Conservation (phyloP, 352 stramenopile genomes). For the Phytophthora uliginosa region DNA sequence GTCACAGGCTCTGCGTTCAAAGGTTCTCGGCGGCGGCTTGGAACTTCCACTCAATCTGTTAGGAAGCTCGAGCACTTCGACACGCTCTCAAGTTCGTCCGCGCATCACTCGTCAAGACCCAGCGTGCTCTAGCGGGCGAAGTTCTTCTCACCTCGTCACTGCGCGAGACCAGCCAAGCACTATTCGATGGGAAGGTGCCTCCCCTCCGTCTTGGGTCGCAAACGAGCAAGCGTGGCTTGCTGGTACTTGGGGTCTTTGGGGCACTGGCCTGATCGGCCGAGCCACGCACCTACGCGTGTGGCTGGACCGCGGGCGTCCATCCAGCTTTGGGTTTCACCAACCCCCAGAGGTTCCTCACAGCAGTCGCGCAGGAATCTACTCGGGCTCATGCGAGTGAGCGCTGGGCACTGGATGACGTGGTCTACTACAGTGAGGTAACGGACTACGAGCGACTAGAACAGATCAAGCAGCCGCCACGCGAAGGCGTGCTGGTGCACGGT, state of each 20-base stretch:
- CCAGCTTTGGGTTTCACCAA: conserved; percentile 83
- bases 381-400: conserved; percentile 76
- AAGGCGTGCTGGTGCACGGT: conserved; percentile 83
- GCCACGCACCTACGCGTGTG: conserved; percentile 67
- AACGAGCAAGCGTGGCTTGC: conserved; percentile 83
- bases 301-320: conserved; percentile 68
- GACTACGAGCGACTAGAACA: conserved; percentile 85
- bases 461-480: conserved; percentile 76
- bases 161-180: conserved; percentile 62
- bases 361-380: conserved; percentile 79
- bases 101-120: conserved; percentile 56
- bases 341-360: conserved; percentile 80
- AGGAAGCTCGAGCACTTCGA: conserved; percentile 79
- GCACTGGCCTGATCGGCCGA: conserved; percentile 69
- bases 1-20: conserved; percentile 46
- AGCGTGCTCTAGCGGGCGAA: conserved; percentile 71
- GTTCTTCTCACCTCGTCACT: conserved; percentile 64
- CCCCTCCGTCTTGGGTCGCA: conserved; percentile 46
- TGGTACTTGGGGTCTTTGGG: conserved; percentile 72
- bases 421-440: conserved; percentile 86
- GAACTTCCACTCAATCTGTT: conserved; percentile 84
- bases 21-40: conserved; percentile 65
- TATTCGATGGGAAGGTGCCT: conserved; percentile 82
- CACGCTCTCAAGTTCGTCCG: conserved; percentile 64
- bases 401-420: conserved; percentile 84